Base-by-base conservation (phyloP, 345 rosid genomes). In the Fremontodendron californicum region DNA sequence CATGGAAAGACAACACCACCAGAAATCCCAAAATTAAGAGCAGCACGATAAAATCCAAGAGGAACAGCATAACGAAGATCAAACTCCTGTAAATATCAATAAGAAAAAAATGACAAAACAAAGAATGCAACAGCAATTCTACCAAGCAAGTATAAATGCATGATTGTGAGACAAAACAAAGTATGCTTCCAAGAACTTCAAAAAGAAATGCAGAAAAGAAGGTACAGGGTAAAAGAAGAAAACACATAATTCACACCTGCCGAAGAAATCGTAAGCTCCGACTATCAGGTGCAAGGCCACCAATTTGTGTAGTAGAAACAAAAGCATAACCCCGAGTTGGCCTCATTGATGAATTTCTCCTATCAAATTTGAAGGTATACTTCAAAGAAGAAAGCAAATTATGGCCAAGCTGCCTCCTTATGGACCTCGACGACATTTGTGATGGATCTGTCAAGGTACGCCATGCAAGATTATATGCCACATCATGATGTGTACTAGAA, bases 211-310 rank as follows among this genome's bases (percentile, higher is more conserved):
- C 71, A 45, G 11, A 0, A 15, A 69, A 45, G 45, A 19, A 1
- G 40, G 27, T n/a, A n/a, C n/a, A n/a, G 21, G 37, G 54, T 18
- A 74, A 9, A 60, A 4, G 21, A 6, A 16, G 5, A 62, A 43
- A 5, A 46, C 19, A 21, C 15, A 6, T 19, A 49, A 31, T 31
- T n/a, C 79, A 49, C 73, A 95, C 98, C 98, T 92, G 98, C 82
- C 95, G 95, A 79, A 92, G 48, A 81, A 93, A 96, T 55, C 89
- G 92, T 79, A 91, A 76, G 88, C 93, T 86, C 76, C 88, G 90
- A 78, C 90, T 87, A 81, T 93, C 98, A 77, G 99, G 99, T 66
- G 87, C 84, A 81, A 96, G 90, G 60, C 99, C 99, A 77, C 95
- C 97, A 77, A 96, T 74, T 73, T 92, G 97, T 75, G 93, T 86